Evolutionary conservation across 2,329 filamentous ascomycete species (phyloP).

Genomic region (Penicillium brasilianum): DNA sequence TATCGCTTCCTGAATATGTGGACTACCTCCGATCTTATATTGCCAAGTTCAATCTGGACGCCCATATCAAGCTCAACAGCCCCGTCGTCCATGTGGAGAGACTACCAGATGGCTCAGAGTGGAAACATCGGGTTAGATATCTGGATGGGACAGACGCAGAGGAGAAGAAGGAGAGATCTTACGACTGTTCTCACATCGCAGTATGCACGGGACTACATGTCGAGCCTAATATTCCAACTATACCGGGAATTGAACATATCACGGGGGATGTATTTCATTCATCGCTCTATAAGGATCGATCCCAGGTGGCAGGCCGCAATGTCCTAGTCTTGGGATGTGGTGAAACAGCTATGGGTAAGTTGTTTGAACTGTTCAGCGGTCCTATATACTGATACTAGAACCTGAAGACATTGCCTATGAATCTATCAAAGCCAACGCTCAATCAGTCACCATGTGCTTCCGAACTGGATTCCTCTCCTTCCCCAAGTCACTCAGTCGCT

Average conservation of each 20-base stretch:
- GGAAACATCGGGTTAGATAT: conserved; percentile 20
- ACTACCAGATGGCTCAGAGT: conserved; percentile 10
- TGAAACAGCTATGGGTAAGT: conserved; percentile 25
- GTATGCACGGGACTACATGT: conserved; percentile 24
- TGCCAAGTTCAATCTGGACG: conserved; percentile 15
- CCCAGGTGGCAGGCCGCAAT: conserved; percentile 20
- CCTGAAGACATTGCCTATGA: conserved; percentile 24
- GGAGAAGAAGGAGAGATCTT: conserved; percentile 5
- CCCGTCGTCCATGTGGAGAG: conserved; percentile 17
- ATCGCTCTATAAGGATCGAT: conserved; percentile 19
- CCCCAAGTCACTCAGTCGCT: conserved; percentile 22
- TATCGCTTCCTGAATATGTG: conserved; percentile 22
- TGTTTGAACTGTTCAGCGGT: neutral
- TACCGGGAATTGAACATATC: conserved; percentile 21
- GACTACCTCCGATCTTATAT: conserved; percentile 23
- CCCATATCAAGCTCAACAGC: conserved; percentile 18
- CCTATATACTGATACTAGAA: neutral
- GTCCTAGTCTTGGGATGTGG: conserved; percentile 23
- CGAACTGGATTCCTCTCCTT: conserved; percentile 23
- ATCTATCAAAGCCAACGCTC: conserved; percentile 23
- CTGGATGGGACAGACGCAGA: conserved; percentile 8
- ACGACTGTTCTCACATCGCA: conserved; percentile 21
- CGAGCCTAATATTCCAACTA: conserved; percentile 20
- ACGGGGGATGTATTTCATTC: conserved; percentile 23
- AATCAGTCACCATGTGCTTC: conserved; percentile 24